These are phyloP conservation scores for Anaeramoeba flamelloides DNA, from an alignment of 78 protist species.

Conservation along the genomic window DNA sequence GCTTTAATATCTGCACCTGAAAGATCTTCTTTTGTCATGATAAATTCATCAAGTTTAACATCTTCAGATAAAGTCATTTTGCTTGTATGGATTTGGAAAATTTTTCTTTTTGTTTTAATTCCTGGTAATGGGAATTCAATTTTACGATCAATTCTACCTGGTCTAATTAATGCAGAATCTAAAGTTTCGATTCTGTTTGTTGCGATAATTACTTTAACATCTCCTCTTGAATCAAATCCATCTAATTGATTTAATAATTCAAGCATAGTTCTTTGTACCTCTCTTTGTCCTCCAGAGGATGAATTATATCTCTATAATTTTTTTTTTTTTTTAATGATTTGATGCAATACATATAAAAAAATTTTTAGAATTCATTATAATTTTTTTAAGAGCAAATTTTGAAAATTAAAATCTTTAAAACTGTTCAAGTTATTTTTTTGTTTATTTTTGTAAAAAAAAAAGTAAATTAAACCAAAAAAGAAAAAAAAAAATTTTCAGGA, in stretches of 20 bases:
- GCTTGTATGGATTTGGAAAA: conserved; percentile 27
- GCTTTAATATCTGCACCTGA: conserved; percentile 50
- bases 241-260: conserved; percentile 97
- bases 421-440: too few relatives aligned
- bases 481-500: too few relatives aligned
- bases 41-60: conserved; percentile 86
- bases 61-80: conserved; percentile 83
- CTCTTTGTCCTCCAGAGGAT: conserved; percentile 86
- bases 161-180: conserved; percentile 95
- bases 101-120: conserved; percentile 62
- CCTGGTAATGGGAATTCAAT: conserved; percentile 98
- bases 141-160: conserved; percentile 99
- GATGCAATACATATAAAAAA: too few relatives aligned
- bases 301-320: conserved; percentile 79
- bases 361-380: too few relatives aligned
- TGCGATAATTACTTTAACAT: conserved; percentile 97
- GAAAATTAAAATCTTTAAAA: too few relatives aligned
- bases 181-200: conserved; percentile 92
- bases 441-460: too few relatives aligned
- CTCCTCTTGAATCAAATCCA: conserved; percentile 94
- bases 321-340: too few relatives aligned
- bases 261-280: conserved; percentile 98
- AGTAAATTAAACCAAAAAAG: too few relatives aligned
- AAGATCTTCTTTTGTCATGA: too few relatives aligned
- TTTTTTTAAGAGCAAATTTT: too few relatives aligned